Percentiles rank a stretch among this genome's conserved stretches.
Evolutionary conservation across 352 stramenopile species (phyloP).

Genomic region (Globisporangium megalacanthum): DNA sequence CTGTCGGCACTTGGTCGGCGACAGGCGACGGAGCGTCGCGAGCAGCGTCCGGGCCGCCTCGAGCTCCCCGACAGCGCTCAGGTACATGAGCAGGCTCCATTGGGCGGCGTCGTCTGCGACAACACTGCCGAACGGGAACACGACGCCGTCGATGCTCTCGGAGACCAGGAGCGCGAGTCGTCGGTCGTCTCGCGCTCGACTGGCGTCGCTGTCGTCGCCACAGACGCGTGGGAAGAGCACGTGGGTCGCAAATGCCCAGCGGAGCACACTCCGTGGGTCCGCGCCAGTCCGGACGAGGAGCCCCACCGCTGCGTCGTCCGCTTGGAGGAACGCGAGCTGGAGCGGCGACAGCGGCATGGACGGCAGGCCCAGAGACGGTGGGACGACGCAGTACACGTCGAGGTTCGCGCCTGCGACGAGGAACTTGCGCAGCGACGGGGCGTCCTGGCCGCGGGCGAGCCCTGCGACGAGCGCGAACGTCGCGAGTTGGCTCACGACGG

Average conservation of each 20-base stretch:
- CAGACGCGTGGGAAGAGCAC: conserved; percentile 28
- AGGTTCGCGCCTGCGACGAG: conserved; percentile 46
- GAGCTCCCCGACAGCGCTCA: conserved; percentile 45
- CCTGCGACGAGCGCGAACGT: conserved; percentile 57
- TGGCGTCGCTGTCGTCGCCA: conserved; percentile 14
- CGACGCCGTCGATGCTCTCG: conserved; percentile 17
- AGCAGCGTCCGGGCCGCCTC: conserved; percentile 33
- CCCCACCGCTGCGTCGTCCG: conserved; percentile 20
- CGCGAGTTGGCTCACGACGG: conserved; percentile 40
- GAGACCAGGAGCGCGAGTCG: conserved; percentile 28
- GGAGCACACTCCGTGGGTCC: conserved; percentile 35
- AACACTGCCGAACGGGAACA: conserved; percentile 24
- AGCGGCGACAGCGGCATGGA: conserved; percentile 32
- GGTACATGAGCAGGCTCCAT: conserved; percentile 73
- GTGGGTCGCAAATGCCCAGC: conserved; percentile 55
- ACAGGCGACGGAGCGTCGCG: conserved; percentile 7
- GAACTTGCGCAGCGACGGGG: conserved; percentile 33
- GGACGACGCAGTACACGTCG: conserved; percentile 38
- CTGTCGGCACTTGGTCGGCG: conserved; percentile 19
- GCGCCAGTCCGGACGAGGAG: conserved; percentile 40
- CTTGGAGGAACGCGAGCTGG: conserved; percentile 41
- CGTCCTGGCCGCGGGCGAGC: conserved; percentile 25
- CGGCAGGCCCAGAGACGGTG: conserved; percentile 10
- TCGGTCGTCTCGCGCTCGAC: conserved; percentile 22
- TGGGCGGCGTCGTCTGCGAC: conserved; percentile 34